Evolutionary conservation across 1,284 basidiomycete genomes (phyloP), one percentile per base, ranked within the genome.

Genomic region (Sporisorium sorghi): DNA sequence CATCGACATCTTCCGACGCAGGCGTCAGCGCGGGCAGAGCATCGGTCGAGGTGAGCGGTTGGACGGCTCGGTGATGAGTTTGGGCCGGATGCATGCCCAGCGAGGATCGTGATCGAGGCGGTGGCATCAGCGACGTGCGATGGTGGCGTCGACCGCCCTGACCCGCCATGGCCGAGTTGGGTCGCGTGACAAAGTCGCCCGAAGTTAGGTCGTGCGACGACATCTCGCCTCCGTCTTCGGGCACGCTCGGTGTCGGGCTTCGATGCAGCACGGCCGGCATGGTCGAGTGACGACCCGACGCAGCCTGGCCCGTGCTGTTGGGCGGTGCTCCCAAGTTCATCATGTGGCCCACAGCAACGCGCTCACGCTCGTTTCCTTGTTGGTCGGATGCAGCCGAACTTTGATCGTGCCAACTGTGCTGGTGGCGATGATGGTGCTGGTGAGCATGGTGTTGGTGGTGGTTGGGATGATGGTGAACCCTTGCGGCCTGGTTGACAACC

Each of bases 211-310:
- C 68, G 19, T 68, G 72, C 28, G 68, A 66, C 15, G 77, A 46
- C 79, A 81, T 81, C 40, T 81, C 79, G 23, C 76, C 79, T 21
- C 79, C 79, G 47, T 81, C 69, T 60, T 81, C 79, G 12, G 79
- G 79, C 17, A 81, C 79, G 32, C 66, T 69, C 1, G 79, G 79
- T 24, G 79, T 81, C 0, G 66, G 54, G 11, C 62, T 78, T 2
- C 79, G 71, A 15, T 73, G 72, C 35, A 73, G 52, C 10, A 70
- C 71, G 40, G 61, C 63, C 0, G 76, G 76, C 76, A 76, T 76
- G 24, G 76, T 78, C 23, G 76, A 63, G 43, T 81, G 79, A 15
- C 78, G 65, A 1, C 73, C 70, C 17, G 54, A 47, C 1, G 23
- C 56, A 15, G 51, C 48, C 23, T 65, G 62, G 12, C 49, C 54